Conservation (phyloP, 2,329 filamentous ascomycete genomes). For the Dothistroma pini region DNA sequence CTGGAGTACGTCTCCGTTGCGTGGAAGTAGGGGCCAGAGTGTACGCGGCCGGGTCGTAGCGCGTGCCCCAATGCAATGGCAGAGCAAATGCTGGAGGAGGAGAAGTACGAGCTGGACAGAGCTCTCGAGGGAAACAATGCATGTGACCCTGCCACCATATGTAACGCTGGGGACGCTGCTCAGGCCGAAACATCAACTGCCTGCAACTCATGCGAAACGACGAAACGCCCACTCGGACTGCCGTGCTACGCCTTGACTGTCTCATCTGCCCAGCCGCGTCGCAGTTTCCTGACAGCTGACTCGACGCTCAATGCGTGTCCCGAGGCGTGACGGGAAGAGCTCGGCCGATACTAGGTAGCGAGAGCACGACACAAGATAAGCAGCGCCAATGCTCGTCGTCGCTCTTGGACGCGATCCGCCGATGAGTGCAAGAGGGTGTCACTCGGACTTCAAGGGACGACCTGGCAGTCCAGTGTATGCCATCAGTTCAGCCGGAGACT, state of each 20-base stretch:
- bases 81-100: background rate
- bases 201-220: background rate
- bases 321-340: conserved; percentile 11
- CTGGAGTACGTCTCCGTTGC: background rate
- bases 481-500: background rate
- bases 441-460: conserved; percentile 15
- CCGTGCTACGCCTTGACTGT: background rate
- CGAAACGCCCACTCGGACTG: background rate
- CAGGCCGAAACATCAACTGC: background rate
- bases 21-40: background rate
- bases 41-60: background rate
- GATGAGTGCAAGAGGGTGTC: conserved; percentile 14
- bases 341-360: conserved; percentile 13
- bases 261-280: background rate
- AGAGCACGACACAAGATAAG: conserved; percentile 11
- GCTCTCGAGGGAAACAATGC: background rate
- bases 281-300: background rate
- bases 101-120: background rate
- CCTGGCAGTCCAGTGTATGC: background rate
- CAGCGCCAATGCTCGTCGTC: conserved; percentile 10
- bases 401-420: conserved; percentile 5
- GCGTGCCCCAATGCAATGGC: background rate
- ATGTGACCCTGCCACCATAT: background rate
- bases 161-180: background rate
- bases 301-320: background rate